Evolutionary conservation across 1,139 yeast species (phyloP).

Genomic region (Candida sanyaensis): DNA sequence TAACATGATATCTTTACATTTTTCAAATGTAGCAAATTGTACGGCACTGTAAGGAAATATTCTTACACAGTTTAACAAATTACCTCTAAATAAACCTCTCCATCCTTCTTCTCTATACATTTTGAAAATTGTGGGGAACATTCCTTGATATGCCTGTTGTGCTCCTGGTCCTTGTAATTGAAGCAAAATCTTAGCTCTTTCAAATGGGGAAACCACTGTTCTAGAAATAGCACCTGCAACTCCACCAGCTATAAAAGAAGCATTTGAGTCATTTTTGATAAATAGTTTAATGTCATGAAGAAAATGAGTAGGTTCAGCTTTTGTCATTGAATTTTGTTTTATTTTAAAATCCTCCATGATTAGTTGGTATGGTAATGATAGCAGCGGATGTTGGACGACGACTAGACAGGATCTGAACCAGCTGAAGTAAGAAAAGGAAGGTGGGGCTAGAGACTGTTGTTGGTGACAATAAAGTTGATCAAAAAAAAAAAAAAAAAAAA

Average conservation of each 20-base stretch:
- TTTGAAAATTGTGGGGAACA: conserved; percentile 69
- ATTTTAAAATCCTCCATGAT: conserved; percentile 11
- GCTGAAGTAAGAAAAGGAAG: neutral
- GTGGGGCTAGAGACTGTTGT: neutral
- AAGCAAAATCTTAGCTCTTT: conserved; percentile 86
- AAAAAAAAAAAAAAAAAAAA: neutral
- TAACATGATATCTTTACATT: conserved; percentile 54
- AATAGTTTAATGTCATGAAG: conserved; percentile 23
- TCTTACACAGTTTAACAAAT: conserved; percentile 84
- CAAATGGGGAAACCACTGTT: conserved; percentile 93
- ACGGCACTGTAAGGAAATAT: conserved; percentile 95
- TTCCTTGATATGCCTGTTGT: conserved; percentile 66
- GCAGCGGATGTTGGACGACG: neutral
- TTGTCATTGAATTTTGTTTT: conserved; percentile 6
- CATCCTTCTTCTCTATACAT: conserved; percentile 92
- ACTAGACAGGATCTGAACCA: no score
- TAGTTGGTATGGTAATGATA: neutral
- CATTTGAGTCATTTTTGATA: conserved; percentile 50
- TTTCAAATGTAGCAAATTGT: conserved; percentile 85
- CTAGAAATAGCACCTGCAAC: conserved; percentile 92
- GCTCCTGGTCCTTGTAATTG: conserved; percentile 85
- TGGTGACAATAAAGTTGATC: neutral
- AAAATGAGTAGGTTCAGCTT: conserved; percentile 6
- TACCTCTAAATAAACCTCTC: conserved; percentile 87
- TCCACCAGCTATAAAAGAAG: conserved; percentile 62